These are phyloP conservation scores for Collybiopsis luxurians DNA, from an alignment of 768 basidiomycete genomes.

Conservation along the genomic window DNA sequence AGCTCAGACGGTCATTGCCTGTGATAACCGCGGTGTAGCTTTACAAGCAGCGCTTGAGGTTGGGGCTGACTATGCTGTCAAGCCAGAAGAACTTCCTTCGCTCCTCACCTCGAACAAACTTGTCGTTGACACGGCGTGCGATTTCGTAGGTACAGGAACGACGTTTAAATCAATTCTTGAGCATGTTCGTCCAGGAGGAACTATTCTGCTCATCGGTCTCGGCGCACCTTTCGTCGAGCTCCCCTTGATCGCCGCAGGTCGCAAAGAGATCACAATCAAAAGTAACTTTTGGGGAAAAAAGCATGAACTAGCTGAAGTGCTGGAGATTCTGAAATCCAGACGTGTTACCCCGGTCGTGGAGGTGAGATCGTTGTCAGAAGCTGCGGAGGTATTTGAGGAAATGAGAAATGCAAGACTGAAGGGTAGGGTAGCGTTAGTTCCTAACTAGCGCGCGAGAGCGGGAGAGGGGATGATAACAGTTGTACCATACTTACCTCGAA, in stretches of 20 bases:
- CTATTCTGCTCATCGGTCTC: not conserved
- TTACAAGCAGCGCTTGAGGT: not conserved
- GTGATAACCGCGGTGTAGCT: not conserved
- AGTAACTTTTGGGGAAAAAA: slow-evolving; percentile 1
- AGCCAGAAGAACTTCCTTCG: not conserved
- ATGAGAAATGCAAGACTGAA: not conserved
- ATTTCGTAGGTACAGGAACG: not conserved
- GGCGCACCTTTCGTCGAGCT: not conserved
- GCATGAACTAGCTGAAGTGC: not conserved
- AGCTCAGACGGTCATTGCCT: not conserved
- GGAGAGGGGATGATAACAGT: no score
- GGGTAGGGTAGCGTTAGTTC: not conserved
- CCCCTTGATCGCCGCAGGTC: not conserved
- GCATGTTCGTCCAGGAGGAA: not conserved
- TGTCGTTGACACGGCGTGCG: not conserved
- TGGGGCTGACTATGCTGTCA: slow-evolving; percentile 1
- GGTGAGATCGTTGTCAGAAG: not conserved
- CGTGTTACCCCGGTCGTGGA: not conserved
- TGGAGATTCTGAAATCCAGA: not conserved
- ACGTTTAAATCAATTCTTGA: not conserved
- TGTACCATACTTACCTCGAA: no score
- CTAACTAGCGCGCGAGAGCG: no score
- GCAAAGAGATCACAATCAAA: slow-evolving; percentile 1
- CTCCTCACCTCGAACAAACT: not conserved
- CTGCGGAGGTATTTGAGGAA: not conserved